Percentiles rank a stretch among this genome's conserved stretches.
phyloP scores from a whole-genome alignment of 2,329 filamentous ascomycete genomes.

The Cladosporium colombiae region DNA sequence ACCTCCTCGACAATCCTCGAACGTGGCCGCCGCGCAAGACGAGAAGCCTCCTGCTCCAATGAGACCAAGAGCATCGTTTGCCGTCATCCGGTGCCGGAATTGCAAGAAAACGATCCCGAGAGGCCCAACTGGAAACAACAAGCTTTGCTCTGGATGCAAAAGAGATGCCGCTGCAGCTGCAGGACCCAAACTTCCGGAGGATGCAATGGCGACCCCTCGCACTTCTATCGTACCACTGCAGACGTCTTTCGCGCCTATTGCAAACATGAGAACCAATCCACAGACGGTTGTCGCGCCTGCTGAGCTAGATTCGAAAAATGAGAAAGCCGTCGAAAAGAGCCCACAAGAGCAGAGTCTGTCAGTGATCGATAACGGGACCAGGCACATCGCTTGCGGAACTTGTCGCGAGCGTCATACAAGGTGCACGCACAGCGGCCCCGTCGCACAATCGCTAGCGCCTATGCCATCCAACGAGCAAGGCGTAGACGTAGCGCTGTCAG shows the following conservation, averaged over 20 bases:
- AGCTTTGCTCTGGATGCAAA: constrained; percentile 10
- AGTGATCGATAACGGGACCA: not conserved
- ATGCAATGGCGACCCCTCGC: not conserved
- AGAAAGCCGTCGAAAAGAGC: not conserved
- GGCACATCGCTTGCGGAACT: not conserved
- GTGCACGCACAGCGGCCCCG: not conserved
- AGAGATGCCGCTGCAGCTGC: not conserved
- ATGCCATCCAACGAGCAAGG: not conserved
- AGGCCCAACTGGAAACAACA: constrained; percentile 8
- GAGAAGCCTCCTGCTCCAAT: not conserved
- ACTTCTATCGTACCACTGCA: not conserved
- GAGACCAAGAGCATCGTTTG: not conserved
- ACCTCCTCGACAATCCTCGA: not conserved
- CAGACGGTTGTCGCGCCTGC: not conserved
- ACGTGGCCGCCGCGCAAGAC: not conserved
- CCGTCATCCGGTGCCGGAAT: not conserved
- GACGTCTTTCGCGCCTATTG: not conserved
- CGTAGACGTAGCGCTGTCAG: not conserved
- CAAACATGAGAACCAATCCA: not conserved
- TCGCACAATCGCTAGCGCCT: not conserved
- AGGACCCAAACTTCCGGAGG: not conserved
- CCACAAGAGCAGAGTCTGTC: not conserved
- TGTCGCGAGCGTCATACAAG: not conserved
- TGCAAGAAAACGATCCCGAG: not conserved
- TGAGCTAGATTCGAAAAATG: not conserved